Evolutionary conservation across 352 stramenopile genomes (phyloP).

Genomic region (Globisporangium spinosum): DNA sequence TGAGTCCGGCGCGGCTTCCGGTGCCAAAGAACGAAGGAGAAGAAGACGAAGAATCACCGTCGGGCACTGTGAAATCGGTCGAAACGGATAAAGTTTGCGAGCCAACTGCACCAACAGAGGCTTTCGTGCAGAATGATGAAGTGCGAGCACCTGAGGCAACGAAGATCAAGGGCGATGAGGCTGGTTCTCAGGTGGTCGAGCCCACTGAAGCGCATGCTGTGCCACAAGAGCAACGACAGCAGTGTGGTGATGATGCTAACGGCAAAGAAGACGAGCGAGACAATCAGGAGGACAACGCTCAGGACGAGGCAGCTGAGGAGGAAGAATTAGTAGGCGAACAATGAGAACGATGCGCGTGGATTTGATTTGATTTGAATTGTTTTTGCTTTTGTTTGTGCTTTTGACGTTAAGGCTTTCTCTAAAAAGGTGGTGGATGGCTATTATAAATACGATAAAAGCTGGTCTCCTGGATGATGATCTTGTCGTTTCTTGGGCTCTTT

Average conservation of each 20-base stretch:
- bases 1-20: not conserved
- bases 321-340: not conserved
- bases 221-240: not conserved
- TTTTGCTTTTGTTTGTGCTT: not conserved
- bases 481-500: not conserved
- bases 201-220: not conserved
- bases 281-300: constrained; percentile 3
- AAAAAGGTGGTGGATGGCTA: constrained; percentile 1
- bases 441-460: constrained; percentile 27
- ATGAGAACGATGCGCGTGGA: not conserved
- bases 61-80: not conserved
- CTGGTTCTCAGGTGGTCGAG: not conserved
- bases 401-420: not conserved
- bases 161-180: not conserved
- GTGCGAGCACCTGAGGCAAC: constrained; percentile 17
- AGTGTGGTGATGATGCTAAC: not conserved
- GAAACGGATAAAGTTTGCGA: too few species aligned
- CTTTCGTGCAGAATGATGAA: not conserved
- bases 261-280: not conserved
- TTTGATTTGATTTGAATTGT: not conserved
- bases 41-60: not conserved
- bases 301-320: constrained; percentile 13
- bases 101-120: not conserved
- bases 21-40: not conserved
- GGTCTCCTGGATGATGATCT: not conserved